Evolutionary conservation across 768 basidiomycete genomes (phyloP), one percentile per base, ranked within the genome.

Genomic region (Macrocybe gigantea): DNA sequence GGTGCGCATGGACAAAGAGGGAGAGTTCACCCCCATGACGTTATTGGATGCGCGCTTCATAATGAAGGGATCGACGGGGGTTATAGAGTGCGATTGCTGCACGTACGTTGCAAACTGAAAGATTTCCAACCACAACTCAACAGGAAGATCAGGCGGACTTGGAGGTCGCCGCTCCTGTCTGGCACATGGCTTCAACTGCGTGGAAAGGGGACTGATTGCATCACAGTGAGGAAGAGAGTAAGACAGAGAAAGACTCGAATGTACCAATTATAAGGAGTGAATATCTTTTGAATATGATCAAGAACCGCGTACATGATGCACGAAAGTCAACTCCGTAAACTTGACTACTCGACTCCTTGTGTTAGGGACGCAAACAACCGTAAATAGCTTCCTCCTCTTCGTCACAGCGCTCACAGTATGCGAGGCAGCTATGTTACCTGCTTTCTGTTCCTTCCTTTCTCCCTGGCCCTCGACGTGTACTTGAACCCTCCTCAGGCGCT

Each of bases 381-480:
- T 60, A 68, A 65, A 63, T 38, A 64, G 41, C 33, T 33, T 45
- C 42, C 15, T 41, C 44, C 41, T 54, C 51, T 52, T 53, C 45
- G 22, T 22, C 22, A 22, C 22, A 22, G 49, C 45, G 53, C 36
- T 44, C 47, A 14, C 46, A 52, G 47, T 41, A 65, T 70, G 64
- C 55, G 64, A 39, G 41, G 49, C 15, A 22, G 43, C 50, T 40
- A 43, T 61, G 32, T 52, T 61, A 12, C 41, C 62, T 29, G 47
- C 41, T 49, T 47, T 66, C 38, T 22, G 22, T 22, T 22, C 22
- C 44, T 74, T 34, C 55, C 75, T 32, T 64, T 63, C 15, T 56
- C 57, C 31, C 47, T 70, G 50, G 82, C 83, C 14, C 69, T 82
- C 7, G 64, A 76, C 39, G 74, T 88, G 30, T 88, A 82, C 59